Base-by-base conservation (phyloP, 2,329 filamentous ascomycete genomes). In the Xylariaceae sp. region DNA sequence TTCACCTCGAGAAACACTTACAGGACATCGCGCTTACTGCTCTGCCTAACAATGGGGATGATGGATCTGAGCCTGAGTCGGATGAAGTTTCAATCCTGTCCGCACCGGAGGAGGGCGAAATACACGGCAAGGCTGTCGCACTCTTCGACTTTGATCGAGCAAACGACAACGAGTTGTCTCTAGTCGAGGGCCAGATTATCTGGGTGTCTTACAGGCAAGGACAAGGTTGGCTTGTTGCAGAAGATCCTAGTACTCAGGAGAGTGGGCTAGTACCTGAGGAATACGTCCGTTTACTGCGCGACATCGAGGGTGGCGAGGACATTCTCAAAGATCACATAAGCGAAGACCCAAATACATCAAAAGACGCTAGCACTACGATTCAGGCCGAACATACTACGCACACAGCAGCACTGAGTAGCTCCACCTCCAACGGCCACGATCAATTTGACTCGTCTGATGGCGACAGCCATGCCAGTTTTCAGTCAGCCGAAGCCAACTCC, bases 141-240 rank as follows among this genome's bases (percentile, higher is more conserved):
- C 80, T 99, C 17, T 99, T 96, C 72, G 93, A 97, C 72, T 99
- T 99, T 75, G 88, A 88, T 66, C 86, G 93, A 28, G 94, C 98
- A 74, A 97, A 98, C 72, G 92, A 97, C 73, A 99, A 98, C 71
- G 95, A 99, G 74, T 79, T 99, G 54, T 92, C 92, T 3, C 79
- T 99, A 43, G 87, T 91, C 0, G 95, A 99, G 75, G 95, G 95
- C 4, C 95, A 99, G 71, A 91, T 97, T 56, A 96, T 99, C 53
- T 90, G 95, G 80, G 93, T 99, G 21, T 96, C 92, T 12, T 99
- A 98, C 74, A 85, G 95, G 39, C 93, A 98, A 71, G 94, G 94
- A 14, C 92, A 98, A 75, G 95, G 95, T 53, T 99, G 95, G 95
- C 82, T 99, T 48, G 95, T 99, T 21, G 95, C 95, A 3, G 91